Percentiles rank a stretch among this genome's conserved stretches.
Conservation (phyloP, 2,329 filamentous ascomycete genomes). For the Alternaria brassicicola region DNA sequence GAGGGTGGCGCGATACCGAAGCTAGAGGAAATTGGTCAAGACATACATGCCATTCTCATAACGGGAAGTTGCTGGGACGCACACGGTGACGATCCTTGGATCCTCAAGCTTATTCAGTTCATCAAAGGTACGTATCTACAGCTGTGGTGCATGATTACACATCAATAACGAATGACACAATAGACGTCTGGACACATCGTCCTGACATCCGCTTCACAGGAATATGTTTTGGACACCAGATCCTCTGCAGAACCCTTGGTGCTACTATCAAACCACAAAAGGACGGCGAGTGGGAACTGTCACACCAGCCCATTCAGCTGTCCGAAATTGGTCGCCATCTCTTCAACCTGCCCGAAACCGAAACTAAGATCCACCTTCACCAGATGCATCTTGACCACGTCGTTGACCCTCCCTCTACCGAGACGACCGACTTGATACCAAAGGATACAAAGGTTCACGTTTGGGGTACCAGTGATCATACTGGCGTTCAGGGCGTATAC, state of each 20-base stretch:
- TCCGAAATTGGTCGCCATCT: slow-evolving; percentile 50
- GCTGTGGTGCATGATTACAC: neutral
- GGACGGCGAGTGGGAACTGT: slow-evolving; percentile 55
- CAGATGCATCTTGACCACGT: slow-evolving; percentile 59
- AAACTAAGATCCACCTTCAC: slow-evolving; percentile 49
- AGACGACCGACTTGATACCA: slow-evolving; percentile 30
- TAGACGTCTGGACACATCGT: slow-evolving; percentile 58
- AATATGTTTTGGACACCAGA: slow-evolving; percentile 58
- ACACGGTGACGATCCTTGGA: slow-evolving; percentile 54
- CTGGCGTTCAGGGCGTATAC: slow-evolving; percentile 54
- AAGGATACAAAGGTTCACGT: slow-evolving; percentile 55
- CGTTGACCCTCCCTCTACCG: slow-evolving; percentile 38
- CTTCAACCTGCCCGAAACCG: slow-evolving; percentile 44
- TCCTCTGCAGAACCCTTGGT: slow-evolving; percentile 54
- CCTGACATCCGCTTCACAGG: slow-evolving; percentile 59
- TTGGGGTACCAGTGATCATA: slow-evolving; percentile 55
- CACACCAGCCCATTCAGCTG: slow-evolving; percentile 52
- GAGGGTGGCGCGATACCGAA: slow-evolving; percentile 52
- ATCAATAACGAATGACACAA: slow-evolving; percentile 3
- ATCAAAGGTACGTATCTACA: slow-evolving; percentile 49
- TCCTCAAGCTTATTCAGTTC: slow-evolving; percentile 51
- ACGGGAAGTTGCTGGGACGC: slow-evolving; percentile 58
- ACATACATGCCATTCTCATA: slow-evolving; percentile 54
- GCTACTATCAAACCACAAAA: slow-evolving; percentile 47
- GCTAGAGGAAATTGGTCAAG: slow-evolving; percentile 55